Evolutionary conservation across 2,329 filamentous ascomycete species (phyloP), one percentile per base, ranked within the genome.

Genomic region (Ophiostoma triangulosporum): DNA sequence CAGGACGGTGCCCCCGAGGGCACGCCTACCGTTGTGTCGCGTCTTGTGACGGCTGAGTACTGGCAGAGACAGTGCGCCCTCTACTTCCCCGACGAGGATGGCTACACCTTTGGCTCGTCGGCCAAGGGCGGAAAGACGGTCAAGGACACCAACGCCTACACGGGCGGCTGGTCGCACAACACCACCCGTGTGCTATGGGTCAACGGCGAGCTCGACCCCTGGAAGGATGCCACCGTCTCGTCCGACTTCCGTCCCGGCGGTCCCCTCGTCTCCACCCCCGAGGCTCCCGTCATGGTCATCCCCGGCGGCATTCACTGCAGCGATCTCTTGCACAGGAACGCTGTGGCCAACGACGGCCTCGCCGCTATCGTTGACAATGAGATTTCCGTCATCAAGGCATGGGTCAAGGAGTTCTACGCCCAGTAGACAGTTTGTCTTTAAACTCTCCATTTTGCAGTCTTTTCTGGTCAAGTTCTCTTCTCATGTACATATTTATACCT

Each of bases 61-160:
- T 65, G 72, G 71, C 56, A 69, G 60, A 57, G 64, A 53, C 57
- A 74, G 65, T 65, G 77, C 72, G 56, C 69, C 57, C 59, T 73
- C 62, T 60, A 70, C 69, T 68, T 76, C 70, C 63, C 74, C 59
- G 31, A 45, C 17, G 43, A 29, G 50, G 51, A 58, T 53, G 56
- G 76, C 31, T n/a, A n/a, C n/a, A n/a, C n/a, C n/a, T 57, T 54
- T 29, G 56, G 61, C 4, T 67, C 63, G 57, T 67, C 65, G 48
- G 53, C 12, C 14, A 26, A 46, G 1, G 46, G 60, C n/a, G 68
- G 68, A 57, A 63, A 65, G 60, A 65, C 64, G 2, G 66, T 67
- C 4, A 53, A 58, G 40, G 60, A 65, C 55, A 65, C 69, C 35
- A 68, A 71, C 60, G 50, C 55, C 9, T 68, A 63, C 54, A 71